Evolutionary conservation across 768 basidiomycete genomes (phyloP).

Genomic region (Kwoniella europaea): DNA sequence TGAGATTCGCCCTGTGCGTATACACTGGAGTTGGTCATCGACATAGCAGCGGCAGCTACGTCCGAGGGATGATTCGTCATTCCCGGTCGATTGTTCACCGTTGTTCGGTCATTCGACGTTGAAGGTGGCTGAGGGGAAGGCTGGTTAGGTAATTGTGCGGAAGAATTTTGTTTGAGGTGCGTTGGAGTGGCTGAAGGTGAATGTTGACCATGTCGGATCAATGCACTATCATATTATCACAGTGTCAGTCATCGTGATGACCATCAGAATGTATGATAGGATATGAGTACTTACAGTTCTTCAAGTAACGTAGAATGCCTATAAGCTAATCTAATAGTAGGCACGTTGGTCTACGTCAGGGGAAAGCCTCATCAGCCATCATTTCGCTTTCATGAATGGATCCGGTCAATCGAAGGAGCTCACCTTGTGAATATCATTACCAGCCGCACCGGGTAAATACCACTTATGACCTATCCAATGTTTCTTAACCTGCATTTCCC

Average conservation of each 20-base stretch:
- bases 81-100: conserved; percentile 24
- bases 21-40: conserved; percentile 20
- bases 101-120: conserved; percentile 4
- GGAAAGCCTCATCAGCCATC: not conserved
- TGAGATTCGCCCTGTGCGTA: conserved; percentile 12
- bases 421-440: conserved; percentile 96
- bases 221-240: conserved; percentile 21
- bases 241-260: conserved; percentile 4
- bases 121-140: conserved; percentile 11
- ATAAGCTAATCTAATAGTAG: conserved; percentile 85
- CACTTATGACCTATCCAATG: conserved; percentile 78
- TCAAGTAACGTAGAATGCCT: conserved; percentile 86
- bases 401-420: conserved; percentile 21
- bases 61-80: conserved; percentile 32
- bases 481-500: conserved; percentile 97
- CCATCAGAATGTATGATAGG: too few relatives aligned
- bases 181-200: conserved; percentile 44
- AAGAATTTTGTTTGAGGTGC: conserved; percentile 30
- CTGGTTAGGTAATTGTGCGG: conserved; percentile 7
- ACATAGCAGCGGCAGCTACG: conserved; percentile 53
- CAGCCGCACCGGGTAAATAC: conserved; percentile 89
- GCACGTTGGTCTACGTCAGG: conserved; percentile 79
- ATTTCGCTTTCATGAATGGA: not conserved
- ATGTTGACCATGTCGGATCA: conserved; percentile 49
- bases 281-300: conserved; percentile 65